A percentile compares a stretch with the other conserved stretches of the same genome.
Evolutionary conservation across 495 filamentous ascomycete genomes (phyloP).

Genomic region (Aspergillus cavernicola): DNA sequence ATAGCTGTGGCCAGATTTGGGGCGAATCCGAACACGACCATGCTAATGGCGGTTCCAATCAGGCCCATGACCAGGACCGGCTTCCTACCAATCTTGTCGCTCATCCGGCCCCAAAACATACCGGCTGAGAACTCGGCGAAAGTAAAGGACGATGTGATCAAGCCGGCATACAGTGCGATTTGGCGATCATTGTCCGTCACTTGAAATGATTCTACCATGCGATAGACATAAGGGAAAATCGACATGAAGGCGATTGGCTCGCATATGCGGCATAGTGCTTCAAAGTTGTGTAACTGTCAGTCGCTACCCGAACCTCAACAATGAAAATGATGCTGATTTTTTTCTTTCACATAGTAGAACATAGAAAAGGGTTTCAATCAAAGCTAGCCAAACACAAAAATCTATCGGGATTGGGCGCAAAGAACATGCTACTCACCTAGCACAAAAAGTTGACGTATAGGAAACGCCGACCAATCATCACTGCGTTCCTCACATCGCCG

Average conservation of each 20-base stretch:
- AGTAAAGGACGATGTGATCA: conserved; percentile 96
- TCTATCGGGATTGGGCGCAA: conserved; percentile 9
- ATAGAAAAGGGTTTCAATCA: not conserved
- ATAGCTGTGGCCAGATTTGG: conserved; percentile 78
- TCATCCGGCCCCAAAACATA: conserved; percentile 88
- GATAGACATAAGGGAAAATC: conserved; percentile 98
- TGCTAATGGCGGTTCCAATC: conserved; percentile 86
- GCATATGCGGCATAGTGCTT: conserved; percentile 93
- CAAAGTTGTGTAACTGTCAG: conserved; percentile 39
- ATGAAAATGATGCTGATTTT: conserved; percentile 1
- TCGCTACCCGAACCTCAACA: conserved; percentile 19
- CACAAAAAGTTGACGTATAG: conserved; percentile 64
- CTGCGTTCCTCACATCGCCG: conserved; percentile 30
- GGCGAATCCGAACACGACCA: conserved; percentile 90
- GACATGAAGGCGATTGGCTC: conserved; percentile 99
- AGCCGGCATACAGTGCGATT: conserved; percentile 88
- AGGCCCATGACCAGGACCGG: conserved; percentile 86
- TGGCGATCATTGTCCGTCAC: conserved; percentile 72
- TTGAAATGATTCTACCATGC: conserved; percentile 91
- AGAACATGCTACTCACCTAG: conserved; percentile 49
- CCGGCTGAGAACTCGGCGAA: conserved; percentile 91
- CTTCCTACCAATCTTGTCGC: conserved; percentile 89
- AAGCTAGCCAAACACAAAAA: not conserved
- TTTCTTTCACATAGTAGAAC: too few species aligned
- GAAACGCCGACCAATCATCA: conserved; percentile 43